Percentiles rank a stretch among this genome's conserved stretches.
phyloP scores from a whole-genome alignment of 805 yeast species.

The Pichia sporocuriosa region DNA sequence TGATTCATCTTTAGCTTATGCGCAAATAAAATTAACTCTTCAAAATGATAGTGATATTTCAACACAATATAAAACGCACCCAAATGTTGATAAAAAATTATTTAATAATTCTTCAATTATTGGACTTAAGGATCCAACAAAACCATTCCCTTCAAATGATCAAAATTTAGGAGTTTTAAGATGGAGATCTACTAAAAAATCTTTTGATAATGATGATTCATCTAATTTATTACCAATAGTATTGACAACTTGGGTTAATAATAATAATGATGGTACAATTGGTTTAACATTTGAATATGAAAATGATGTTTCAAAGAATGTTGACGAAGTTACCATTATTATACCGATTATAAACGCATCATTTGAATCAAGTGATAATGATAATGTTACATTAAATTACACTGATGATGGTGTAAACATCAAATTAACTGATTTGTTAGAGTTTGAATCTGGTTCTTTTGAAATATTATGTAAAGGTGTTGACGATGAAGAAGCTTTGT shows the following conservation, averaged over 20 bases:
- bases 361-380: constrained; percentile 45
- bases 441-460: constrained; percentile 59
- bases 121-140: constrained; percentile 67
- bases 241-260: constrained; percentile 79
- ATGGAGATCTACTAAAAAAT: constrained; percentile 72
- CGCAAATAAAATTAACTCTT: constrained; percentile 53
- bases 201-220: constrained; percentile 43
- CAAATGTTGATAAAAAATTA: constrained; percentile 78
- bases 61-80: constrained; percentile 86
- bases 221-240: constrained; percentile 55
- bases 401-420: constrained; percentile 68
- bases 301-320: constrained; percentile 42
- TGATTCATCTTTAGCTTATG: constrained; percentile 60
- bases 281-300: constrained; percentile 89
- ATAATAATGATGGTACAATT: constrained; percentile 50
- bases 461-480: constrained; percentile 66
- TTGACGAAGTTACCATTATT: constrained; percentile 48
- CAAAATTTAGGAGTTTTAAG: constrained; percentile 86
- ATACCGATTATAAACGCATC: constrained; percentile 62
- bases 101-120: constrained; percentile 55
- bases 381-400: constrained; percentile 50
- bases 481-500: constrained; percentile 72
- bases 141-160: constrained; percentile 87
- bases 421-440: constrained; percentile 45
- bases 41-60: constrained; percentile 38